Conservation (phyloP, 768 basidiomycete species). For the Naganishia onofrii region DNA sequence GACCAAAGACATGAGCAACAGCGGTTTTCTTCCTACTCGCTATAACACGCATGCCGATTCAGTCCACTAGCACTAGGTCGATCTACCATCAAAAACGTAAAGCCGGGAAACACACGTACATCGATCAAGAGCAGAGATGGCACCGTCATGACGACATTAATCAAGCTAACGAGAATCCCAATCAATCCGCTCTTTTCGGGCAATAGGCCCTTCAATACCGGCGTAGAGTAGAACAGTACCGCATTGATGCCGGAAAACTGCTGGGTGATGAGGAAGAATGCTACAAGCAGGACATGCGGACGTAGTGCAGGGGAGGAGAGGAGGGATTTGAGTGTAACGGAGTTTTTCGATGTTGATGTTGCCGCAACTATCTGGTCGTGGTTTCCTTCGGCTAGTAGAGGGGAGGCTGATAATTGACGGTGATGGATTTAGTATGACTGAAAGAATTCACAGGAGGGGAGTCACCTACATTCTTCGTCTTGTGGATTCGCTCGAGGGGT, state of each 20-base stretch:
- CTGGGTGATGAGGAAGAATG: slow-evolving; percentile 41
- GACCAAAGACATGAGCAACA: slow-evolving; percentile 66
- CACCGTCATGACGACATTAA: slow-evolving; percentile 72
- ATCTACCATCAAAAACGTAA: not conserved
- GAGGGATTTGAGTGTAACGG: slow-evolving; percentile 37
- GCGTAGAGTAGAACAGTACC: slow-evolving; percentile 52
- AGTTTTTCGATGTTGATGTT: not conserved
- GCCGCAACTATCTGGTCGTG: not conserved
- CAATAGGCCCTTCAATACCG: slow-evolving; percentile 59
- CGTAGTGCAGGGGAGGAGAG: slow-evolving; percentile 47
- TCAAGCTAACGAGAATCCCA: slow-evolving; percentile 75
- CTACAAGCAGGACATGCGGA: slow-evolving; percentile 43
- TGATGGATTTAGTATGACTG: not conserved
- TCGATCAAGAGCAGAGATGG: slow-evolving; percentile 84
- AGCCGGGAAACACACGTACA: slow-evolving; percentile 55
- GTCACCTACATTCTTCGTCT: slow-evolving; percentile 25
- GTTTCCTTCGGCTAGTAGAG: not conserved
- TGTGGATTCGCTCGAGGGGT: not conserved
- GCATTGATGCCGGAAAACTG: slow-evolving; percentile 50
- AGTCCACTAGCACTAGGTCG: slow-evolving; percentile 2
- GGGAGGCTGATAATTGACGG: not conserved
- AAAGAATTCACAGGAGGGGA: not conserved
- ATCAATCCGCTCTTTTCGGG: slow-evolving; percentile 77
- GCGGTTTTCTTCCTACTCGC: slow-evolving; percentile 69
- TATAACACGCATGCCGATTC: slow-evolving; percentile 42